Conservation (phyloP, 129 eudicot species). For the Silybum marianum region DNA sequence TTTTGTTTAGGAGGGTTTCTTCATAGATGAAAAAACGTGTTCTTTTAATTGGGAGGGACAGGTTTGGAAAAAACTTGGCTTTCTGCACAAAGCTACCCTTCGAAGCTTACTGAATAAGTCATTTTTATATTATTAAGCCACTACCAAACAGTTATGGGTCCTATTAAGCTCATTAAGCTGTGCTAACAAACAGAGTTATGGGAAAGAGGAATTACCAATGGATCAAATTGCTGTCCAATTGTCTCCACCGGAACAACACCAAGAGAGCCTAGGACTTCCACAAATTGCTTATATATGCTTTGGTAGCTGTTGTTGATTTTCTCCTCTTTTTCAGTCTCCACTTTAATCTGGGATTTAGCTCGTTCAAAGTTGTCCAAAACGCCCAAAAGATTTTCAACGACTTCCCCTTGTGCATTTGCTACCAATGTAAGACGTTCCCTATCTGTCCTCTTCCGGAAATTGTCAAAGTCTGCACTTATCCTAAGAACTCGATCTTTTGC, state of each 20-base stretch:
- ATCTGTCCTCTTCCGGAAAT: conserved; percentile 82
- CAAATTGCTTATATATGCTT: conserved; percentile 85
- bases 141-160: too few relatives aligned
- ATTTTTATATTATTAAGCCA: too few relatives aligned
- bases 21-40: too few relatives aligned
- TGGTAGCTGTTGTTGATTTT: conserved; percentile 71
- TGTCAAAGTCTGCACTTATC: conserved; percentile 83
- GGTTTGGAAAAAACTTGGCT: too few relatives aligned
- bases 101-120: too few relatives aligned
- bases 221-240: conserved; percentile 75
- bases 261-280: conserved; percentile 61
- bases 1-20: too few relatives aligned
- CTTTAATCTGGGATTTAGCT: conserved; percentile 69
- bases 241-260: conserved; percentile 78
- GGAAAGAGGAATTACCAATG: conserved; percentile 51
- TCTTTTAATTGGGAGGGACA: too few relatives aligned
- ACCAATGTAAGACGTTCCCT: conserved; percentile 61
- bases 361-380: conserved; percentile 86
- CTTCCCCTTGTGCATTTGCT: conserved; percentile 79
- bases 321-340: conserved; percentile 72
- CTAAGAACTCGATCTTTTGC: conserved; percentile 68
- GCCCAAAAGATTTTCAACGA: conserved; percentile 64
- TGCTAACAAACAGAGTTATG: too few relatives aligned
- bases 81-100: too few relatives aligned
- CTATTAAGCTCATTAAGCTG: too few relatives aligned